These are phyloP conservation scores for Umbelopsis isabellina DNA, from an alignment of 192 early-diverging fungal genomes.

Conservation along the genomic window DNA sequence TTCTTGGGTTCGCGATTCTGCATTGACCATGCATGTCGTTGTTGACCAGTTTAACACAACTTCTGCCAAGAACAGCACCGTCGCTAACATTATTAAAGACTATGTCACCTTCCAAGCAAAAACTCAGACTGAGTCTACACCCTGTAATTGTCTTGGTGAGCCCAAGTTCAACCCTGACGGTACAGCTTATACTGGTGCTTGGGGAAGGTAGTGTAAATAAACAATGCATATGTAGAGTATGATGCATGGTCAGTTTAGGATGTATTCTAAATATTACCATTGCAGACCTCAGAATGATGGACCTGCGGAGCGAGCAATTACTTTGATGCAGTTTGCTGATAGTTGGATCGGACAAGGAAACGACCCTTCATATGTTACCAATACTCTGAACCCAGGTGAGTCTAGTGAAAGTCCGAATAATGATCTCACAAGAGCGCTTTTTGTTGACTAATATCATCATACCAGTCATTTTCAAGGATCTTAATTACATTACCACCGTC, in stretches of 20 bases:
- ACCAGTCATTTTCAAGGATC: conserved; percentile 51
- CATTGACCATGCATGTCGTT: conserved; percentile 52
- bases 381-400: conserved; percentile 35
- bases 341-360: conserved; percentile 39
- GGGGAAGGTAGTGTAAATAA: conserved; percentile 42
- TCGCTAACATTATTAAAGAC: conserved; percentile 36
- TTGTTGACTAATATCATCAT: background rate
- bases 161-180: conserved; percentile 69
- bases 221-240: background rate
- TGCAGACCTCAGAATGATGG: conserved; percentile 72
- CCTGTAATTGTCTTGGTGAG: conserved; percentile 58
- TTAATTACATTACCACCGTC: conserved; percentile 61
- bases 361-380: conserved; percentile 30
- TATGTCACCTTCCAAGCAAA: conserved; percentile 40
- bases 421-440: background rate
- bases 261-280: background rate
- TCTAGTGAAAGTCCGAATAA: background rate
- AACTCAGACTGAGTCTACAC: conserved; percentile 30
- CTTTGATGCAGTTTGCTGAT: conserved; percentile 47
- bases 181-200: conserved; percentile 45
- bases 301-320: conserved; percentile 56
- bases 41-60: conserved; percentile 24
- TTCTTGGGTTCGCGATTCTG: conserved; percentile 71
- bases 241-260: too few relatives aligned
- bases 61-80: conserved; percentile 21